Conservation (phyloP, 805 yeast species). For the Spencermartinsiella europaea region DNA sequence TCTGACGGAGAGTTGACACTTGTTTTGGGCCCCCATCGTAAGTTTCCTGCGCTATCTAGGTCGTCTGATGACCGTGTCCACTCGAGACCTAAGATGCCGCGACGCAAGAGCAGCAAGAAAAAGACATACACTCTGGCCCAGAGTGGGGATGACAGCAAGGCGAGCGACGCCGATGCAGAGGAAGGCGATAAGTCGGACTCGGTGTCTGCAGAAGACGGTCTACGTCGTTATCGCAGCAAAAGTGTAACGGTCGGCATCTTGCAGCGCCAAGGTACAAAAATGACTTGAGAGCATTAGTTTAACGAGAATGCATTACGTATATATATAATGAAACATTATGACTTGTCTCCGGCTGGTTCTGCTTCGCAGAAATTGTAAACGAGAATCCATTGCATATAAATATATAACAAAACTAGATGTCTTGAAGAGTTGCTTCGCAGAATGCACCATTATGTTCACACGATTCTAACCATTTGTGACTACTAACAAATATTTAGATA, state of each 20-base stretch:
- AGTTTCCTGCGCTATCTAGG: constrained; percentile 7
- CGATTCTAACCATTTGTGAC: too few relatives aligned
- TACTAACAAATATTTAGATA: too few relatives aligned
- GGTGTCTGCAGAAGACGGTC: neutral
- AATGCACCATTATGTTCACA: too few relatives aligned
- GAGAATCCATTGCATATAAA: too few relatives aligned
- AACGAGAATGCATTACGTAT: neutral
- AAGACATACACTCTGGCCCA: neutral
- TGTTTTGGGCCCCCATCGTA: constrained; percentile 19
- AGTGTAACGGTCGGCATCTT: constrained; percentile 17
- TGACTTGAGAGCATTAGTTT: neutral
- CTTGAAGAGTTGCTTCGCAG: too few relatives aligned
- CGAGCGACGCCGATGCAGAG: neutral
- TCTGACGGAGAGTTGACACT: constrained; percentile 23
- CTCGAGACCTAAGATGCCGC: neutral
- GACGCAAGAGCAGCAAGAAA: neutral
- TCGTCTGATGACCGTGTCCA: neutral
- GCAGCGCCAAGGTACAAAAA: constrained; percentile 5
- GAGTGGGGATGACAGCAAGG: neutral
- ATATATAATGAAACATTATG: too few relatives aligned
- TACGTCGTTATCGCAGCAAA: constrained; percentile 12
- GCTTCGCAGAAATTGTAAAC: too few relatives aligned
- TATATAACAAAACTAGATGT: too few relatives aligned
- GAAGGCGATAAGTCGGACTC: neutral
- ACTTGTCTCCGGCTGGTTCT: too few relatives aligned